Base-by-base conservation (phyloP, 2,329 filamentous ascomycete genomes). In the Xylariaceae sp. region DNA sequence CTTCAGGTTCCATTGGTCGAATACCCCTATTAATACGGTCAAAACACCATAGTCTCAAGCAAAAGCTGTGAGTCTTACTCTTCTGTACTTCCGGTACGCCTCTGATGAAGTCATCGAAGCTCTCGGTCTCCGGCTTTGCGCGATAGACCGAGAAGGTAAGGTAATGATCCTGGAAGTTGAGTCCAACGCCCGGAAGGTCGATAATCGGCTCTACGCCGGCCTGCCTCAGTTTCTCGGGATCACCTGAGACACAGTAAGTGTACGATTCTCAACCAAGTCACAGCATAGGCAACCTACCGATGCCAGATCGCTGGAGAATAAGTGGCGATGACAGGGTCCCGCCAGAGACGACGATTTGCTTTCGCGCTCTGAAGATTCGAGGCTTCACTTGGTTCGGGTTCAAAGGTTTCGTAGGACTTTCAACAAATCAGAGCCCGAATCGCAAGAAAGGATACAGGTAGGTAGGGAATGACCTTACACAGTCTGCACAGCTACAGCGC, bases 111-210 rank as follows among this genome's bases (percentile, higher is more conserved):
- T 92, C 89, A 67, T 92, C 89, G 64, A 93, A 93, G 9, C 84
- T 88, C 70, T 93, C 89, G 0, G 85, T 85, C 4, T 87, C 84
- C 4, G 88, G 88, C 76, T 89, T 90, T 15, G 88, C 88, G 10
- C 88, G 82, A 72, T 82, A 91, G 1, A 83, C 80, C 0, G 87
- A 82, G 72, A 90, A 90, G 1, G 85, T 88, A 45, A 90, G 78
- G 71, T 89, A 88, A 70, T 89, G 87, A 71, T 89, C 87, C 71
- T 90, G 88, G 81, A 90, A 90, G 76, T 90, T 90, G 55, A 87
- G 79, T 60, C 88, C 88, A 18, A 90, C 88, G 64, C 88, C 88
- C 0, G 88, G 88, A 17, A 90, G 82, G 68, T 90, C 82, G 58
- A 90, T 82, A 9, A 88, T 76, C 35, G 85, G 85, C 76, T 89